These are phyloP conservation scores for Alisma plantagoaquatica DNA, from an alignment of 106 monocot species.

Conservation along the genomic window DNA sequence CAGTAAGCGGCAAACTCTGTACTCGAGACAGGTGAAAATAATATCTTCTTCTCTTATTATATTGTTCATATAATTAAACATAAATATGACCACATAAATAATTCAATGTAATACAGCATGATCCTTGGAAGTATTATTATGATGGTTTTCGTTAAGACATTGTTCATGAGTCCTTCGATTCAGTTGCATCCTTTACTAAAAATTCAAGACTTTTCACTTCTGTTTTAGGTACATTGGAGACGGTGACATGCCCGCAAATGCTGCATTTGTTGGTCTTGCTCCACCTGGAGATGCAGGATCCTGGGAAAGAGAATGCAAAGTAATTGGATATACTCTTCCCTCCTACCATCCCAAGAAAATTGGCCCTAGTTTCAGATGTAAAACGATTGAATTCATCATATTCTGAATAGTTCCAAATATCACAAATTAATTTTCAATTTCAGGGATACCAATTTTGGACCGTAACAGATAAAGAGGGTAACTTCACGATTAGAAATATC, in stretches of 20 bases:
- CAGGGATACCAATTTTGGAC: constrained; percentile 83
- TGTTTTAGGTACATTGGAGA: constrained; percentile 1
- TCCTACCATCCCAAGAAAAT: neutral
- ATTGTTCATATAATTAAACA: neutral
- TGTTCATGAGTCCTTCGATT: too few species aligned
- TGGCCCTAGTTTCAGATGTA: neutral
- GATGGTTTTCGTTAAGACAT: too few species aligned
- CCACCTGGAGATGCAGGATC: constrained; percentile 6
- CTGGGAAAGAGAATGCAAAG: constrained; percentile 9
- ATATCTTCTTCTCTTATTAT: neutral
- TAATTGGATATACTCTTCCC: neutral
- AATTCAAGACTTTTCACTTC: neutral
- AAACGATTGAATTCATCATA: neutral
- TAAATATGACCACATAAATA: neutral
- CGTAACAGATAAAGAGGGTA: constrained; percentile 22
- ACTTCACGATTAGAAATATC: constrained; percentile 37
- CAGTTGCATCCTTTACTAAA: too few species aligned
- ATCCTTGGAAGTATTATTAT: too few species aligned
- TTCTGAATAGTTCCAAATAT: neutral
- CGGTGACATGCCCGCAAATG: neutral
- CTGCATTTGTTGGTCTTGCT: constrained; percentile 5
- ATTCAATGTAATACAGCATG: too few species aligned
- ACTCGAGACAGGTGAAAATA: constrained; percentile 50
- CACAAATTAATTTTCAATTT: neutral
- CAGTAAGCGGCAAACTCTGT: constrained; percentile 40